A percentile compares a stretch with the other conserved stretches of the same genome.
Conservation (phyloP, 805 yeast species). For the Spathaspora hagerdaliae region DNA sequence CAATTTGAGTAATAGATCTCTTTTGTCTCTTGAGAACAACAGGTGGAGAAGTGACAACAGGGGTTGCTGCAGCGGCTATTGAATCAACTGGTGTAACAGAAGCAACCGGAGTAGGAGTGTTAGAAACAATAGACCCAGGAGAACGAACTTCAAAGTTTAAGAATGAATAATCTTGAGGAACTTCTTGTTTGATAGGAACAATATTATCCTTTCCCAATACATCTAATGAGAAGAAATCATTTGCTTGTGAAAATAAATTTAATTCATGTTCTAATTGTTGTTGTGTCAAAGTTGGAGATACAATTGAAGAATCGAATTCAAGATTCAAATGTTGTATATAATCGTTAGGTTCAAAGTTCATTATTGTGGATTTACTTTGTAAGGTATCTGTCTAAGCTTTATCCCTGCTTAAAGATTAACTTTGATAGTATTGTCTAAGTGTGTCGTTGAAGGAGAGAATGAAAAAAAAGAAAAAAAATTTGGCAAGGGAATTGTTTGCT, state of each 20-base stretch:
- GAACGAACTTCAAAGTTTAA: not conserved
- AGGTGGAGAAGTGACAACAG: not conserved
- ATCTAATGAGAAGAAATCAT: conserved; percentile 9
- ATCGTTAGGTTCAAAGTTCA: conserved; percentile 41
- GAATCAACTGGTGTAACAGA: not conserved
- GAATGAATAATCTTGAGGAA: not conserved
- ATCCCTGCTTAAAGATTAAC: too few relatives aligned
- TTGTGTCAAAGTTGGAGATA: conserved; percentile 8
- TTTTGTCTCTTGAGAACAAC: not conserved
- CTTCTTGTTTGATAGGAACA: conserved; percentile 10
- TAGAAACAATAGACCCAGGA: not conserved
- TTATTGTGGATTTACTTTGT: conserved; percentile 8
- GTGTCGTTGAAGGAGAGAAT: not conserved
- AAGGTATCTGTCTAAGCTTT: not conserved
- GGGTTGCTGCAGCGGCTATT: not conserved
- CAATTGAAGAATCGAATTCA: conserved; percentile 18
- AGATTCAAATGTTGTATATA: conserved; percentile 38
- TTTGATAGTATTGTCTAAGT: too few relatives aligned
- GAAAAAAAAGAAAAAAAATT: too few relatives aligned
- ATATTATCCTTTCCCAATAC: conserved; percentile 9
- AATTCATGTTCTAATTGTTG: conserved; percentile 22
- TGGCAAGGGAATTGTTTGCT: not conserved
- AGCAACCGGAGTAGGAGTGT: not conserved
- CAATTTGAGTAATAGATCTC: not conserved
- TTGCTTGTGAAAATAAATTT: conserved; percentile 32